phyloP scores from a whole-genome alignment of 768 basidiomycete species.

The Boletus rex-veris region DNA sequence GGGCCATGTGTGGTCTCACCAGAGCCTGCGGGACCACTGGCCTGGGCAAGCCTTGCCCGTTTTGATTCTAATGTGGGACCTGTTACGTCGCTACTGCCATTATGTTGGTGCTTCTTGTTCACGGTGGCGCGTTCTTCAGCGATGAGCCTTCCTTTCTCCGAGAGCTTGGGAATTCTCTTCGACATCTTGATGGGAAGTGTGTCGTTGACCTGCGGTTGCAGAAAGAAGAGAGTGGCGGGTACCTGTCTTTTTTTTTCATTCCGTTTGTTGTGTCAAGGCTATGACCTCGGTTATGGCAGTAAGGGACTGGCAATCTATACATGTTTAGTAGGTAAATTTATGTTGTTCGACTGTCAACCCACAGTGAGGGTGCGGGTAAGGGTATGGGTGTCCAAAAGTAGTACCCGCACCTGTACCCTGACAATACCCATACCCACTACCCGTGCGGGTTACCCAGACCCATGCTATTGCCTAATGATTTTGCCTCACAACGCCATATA shows the following conservation, averaged over 20 bases:
- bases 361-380: background rate
- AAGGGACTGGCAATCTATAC: background rate
- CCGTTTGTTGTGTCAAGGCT: background rate
- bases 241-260: background rate
- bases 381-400: background rate
- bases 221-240: background rate
- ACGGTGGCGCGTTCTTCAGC: background rate
- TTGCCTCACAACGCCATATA: too few relatives aligned
- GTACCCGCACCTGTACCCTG: background rate
- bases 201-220: background rate
- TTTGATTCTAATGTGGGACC: background rate
- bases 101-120: background rate
- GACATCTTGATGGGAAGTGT: background rate
- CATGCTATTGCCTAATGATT: too few relatives aligned
- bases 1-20: background rate
- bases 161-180: background rate
- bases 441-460: too few relatives aligned
- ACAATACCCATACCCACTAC: background rate
- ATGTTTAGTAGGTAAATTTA: background rate
- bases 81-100: background rate
- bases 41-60: background rate
- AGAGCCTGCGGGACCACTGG: background rate
- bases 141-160: background rate
- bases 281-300: background rate
- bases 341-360: background rate